These are phyloP conservation scores for Fonsecaea pugnacius DNA, from an alignment of 2,329 filamentous ascomycete species.

Conservation along the genomic window DNA sequence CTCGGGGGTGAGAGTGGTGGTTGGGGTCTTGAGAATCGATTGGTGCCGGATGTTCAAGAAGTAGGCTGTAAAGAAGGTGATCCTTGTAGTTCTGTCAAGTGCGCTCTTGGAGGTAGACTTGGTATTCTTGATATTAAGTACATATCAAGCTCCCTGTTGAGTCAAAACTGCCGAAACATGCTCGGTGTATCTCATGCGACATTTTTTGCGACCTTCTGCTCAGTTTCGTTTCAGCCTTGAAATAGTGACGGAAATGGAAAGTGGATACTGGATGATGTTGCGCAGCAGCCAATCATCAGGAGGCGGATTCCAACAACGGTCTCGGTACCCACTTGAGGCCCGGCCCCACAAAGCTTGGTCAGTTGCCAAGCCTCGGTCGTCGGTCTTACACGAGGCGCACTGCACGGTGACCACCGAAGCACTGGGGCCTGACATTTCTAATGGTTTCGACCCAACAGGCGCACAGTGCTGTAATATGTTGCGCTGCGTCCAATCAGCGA, in stretches of 20 bases:
- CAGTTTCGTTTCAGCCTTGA: too few relatives aligned
- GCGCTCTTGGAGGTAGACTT: too few relatives aligned
- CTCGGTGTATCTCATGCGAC: too few relatives aligned
- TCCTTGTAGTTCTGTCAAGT: not conserved
- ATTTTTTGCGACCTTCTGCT: too few relatives aligned
- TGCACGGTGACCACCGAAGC: not conserved
- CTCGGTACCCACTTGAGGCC: not conserved
- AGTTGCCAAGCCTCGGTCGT: constrained; percentile 4
- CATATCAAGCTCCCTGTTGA: too few relatives aligned
- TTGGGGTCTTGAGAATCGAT: not conserved
- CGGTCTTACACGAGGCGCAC: constrained; percentile 18
- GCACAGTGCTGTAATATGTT: not conserved
- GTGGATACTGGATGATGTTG: constrained; percentile 23
- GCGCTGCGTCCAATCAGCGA: not conserved
- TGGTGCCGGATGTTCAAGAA: not conserved
- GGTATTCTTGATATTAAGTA: too few relatives aligned
- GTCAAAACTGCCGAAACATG: too few relatives aligned
- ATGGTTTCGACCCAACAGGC: not conserved
- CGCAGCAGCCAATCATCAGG: constrained; percentile 20
- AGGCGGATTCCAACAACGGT: not conserved
- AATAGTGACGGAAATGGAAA: not conserved
- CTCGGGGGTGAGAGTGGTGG: not conserved
- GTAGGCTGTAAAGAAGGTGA: not conserved
- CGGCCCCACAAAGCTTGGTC: constrained; percentile 5
- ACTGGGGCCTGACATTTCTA: not conserved